Evolutionary conservation across 345 rosid species (phyloP).

Genomic region (Rhodomyrtus tomentosa): DNA sequence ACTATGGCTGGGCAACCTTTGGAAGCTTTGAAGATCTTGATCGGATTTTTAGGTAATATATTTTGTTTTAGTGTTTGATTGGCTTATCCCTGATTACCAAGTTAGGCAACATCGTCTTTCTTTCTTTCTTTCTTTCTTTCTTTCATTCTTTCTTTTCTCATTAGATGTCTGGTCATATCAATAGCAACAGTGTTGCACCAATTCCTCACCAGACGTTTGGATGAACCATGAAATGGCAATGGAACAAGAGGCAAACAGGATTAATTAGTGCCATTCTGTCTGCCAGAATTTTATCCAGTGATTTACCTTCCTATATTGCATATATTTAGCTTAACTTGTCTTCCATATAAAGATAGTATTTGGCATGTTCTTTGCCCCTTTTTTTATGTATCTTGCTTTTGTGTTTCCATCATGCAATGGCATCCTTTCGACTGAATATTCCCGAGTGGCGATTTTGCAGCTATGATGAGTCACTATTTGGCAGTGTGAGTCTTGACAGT

Average conservation of each 20-base stretch:
- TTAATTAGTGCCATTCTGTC: background rate
- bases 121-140: background rate
- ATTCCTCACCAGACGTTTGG: background rate
- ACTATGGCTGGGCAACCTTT: slow-evolving; percentile 80
- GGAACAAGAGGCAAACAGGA: background rate
- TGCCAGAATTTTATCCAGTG: background rate
- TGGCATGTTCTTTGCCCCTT: background rate
- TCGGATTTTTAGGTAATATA: slow-evolving; percentile 73
- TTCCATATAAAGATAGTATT: background rate
- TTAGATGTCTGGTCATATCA: background rate
- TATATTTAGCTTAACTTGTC: background rate
- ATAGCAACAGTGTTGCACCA: background rate
- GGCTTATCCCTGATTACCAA: background rate
- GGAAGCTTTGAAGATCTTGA: slow-evolving; percentile 97
- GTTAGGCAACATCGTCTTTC: background rate
- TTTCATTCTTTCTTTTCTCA: background rate
- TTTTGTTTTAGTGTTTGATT: background rate
- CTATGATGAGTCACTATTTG: slow-evolving; percentile 76
- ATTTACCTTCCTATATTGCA: background rate
- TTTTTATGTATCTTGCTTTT: background rate
- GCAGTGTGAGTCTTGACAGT: slow-evolving; percentile 40
- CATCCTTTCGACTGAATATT: slow-evolving; percentile 55
- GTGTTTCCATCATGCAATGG: background rate
- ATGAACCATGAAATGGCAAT: background rate
- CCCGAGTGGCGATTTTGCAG: slow-evolving; percentile 94